Percentiles rank a stretch among this genome's conserved stretches.
Evolutionary conservation across 805 yeast species (phyloP).

Genomic region (Ogataea nonfermentans): DNA sequence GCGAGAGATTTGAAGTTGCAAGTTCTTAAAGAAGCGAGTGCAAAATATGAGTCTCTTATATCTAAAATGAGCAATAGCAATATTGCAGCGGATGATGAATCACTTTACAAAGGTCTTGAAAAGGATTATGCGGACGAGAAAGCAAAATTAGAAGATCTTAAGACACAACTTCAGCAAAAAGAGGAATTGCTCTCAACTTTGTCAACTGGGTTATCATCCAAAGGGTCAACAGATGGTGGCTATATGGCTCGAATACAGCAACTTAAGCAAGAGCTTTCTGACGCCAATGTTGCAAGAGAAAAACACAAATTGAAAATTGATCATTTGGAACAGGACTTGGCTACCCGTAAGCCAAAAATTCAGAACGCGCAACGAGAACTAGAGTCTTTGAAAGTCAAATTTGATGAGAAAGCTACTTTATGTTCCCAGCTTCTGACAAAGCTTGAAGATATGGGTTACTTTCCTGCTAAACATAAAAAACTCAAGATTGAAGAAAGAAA

Average conservation of each 20-base stretch:
- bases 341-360: constrained; percentile 45
- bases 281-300: constrained; percentile 53
- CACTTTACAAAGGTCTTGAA: constrained; percentile 42
- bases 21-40: constrained; percentile 53
- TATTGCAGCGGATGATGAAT: constrained; percentile 24
- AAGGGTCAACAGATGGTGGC: constrained; percentile 75
- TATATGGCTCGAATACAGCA: constrained; percentile 69
- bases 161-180: constrained; percentile 50
- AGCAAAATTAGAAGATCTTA: constrained; percentile 42
- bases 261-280: constrained; percentile 54
- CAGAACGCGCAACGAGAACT: constrained; percentile 52
- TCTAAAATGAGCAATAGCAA: constrained; percentile 27
- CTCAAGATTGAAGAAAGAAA: constrained; percentile 46
- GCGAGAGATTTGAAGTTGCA: constrained; percentile 55
- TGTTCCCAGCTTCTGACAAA: constrained; percentile 40
- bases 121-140: constrained; percentile 45
- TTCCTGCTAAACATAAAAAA: constrained; percentile 43
- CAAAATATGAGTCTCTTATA: constrained; percentile 32
- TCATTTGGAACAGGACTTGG: constrained; percentile 53
- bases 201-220: constrained; percentile 86
- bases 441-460: constrained; percentile 55
- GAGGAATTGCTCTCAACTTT: constrained; percentile 80
- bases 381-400: constrained; percentile 39
- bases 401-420: constrained; percentile 41
- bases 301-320: constrained; percentile 57